phyloP scores from a whole-genome alignment of 768 basidiomycete species.

The Lactifluus hygrophoroides region DNA sequence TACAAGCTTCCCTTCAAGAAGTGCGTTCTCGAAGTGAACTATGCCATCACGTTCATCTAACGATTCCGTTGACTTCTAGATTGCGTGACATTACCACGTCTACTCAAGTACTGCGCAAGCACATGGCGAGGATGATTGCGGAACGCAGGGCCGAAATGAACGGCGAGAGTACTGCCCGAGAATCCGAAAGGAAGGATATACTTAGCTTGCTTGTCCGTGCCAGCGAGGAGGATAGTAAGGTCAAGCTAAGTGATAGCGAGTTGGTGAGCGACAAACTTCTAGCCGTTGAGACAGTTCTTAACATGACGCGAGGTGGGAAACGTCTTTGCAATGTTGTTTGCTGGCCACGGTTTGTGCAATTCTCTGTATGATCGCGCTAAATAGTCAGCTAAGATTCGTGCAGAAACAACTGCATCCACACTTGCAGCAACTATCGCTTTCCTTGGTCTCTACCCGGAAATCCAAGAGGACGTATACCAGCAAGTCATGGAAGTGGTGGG shows the following conservation, averaged over 20 bases:
- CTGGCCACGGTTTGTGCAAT: no score
- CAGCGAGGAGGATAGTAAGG: constrained; percentile 10
- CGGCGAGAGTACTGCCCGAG: background rate
- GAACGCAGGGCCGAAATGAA: no score
- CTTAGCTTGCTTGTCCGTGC: constrained; percentile 20
- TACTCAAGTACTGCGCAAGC: background rate
- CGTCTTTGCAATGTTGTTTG: constrained; percentile 19
- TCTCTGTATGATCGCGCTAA: background rate
- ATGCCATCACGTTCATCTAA: background rate
- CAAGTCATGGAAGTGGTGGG: constrained; percentile 23
- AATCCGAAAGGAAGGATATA: constrained; percentile 5
- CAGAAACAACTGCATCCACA: no score
- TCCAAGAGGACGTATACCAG: no score
- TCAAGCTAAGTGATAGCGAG: background rate
- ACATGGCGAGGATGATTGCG: background rate
- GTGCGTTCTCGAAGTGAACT: background rate
- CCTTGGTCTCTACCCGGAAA: no score
- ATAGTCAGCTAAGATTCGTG: background rate
- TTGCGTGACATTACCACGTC: background rate
- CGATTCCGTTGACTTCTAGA: background rate
- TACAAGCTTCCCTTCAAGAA: no score
- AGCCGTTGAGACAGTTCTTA: background rate
- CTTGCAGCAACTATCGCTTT: no score
- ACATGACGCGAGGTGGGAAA: constrained; percentile 13
- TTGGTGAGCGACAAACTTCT: no score